phyloP scores from a whole-genome alignment of 2,329 filamentous ascomycete species.

The Cladosporium sp. region DNA sequence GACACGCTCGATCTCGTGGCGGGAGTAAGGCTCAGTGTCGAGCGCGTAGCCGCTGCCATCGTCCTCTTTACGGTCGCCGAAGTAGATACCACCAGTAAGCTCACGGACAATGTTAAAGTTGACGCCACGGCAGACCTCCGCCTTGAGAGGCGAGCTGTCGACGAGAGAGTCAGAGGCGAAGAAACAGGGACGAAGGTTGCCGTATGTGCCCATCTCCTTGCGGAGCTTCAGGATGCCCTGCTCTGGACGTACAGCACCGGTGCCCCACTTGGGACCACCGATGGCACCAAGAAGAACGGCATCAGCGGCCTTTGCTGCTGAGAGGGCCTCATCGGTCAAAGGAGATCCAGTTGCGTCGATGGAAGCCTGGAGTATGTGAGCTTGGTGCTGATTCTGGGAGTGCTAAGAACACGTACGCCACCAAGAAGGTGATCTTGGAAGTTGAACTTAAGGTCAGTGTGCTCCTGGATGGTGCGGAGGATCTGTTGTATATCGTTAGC shows the following conservation, averaged over 20 bases:
- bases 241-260: conserved; percentile 82
- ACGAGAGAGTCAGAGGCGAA: conserved; percentile 87
- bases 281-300: conserved; percentile 92
- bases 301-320: conserved; percentile 79
- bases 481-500: conserved; percentile 53
- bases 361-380: conserved; percentile 63
- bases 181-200: conserved; percentile 93
- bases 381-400: conserved; percentile 6
- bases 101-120: conserved; percentile 94
- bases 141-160: conserved; percentile 82
- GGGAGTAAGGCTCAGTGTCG: conserved; percentile 86
- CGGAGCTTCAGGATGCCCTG: conserved; percentile 88
- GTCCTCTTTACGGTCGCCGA: conserved; percentile 82
- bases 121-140: conserved; percentile 78
- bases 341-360: conserved; percentile 79
- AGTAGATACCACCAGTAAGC: conserved; percentile 91
- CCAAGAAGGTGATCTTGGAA: conserved; percentile 88
- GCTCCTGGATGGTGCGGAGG: conserved; percentile 74
- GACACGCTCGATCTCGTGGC: conserved; percentile 83
- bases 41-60: conserved; percentile 72
- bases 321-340: conserved; percentile 79
- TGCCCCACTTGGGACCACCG: conserved; percentile 96
- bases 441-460: conserved; percentile 76
- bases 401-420: conserved; percentile 65
- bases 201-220: conserved; percentile 91